Evolutionary conservation across 116 monocot species (phyloP).

Genomic region (Zostera marina): DNA sequence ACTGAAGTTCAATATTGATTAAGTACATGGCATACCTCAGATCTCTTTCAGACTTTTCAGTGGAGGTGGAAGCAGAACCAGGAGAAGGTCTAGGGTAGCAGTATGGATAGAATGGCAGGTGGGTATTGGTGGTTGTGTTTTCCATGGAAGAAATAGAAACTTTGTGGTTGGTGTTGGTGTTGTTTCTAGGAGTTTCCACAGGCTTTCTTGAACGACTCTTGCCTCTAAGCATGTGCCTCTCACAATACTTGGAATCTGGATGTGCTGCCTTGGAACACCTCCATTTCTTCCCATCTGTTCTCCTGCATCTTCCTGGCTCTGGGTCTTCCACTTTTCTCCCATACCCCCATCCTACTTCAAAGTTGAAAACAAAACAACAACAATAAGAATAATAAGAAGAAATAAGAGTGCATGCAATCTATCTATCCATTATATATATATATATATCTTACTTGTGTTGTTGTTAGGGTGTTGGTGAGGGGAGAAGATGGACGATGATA

Average conservation of each 20-base stretch:
- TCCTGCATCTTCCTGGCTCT: constrained; percentile 76
- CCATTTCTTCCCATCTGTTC: constrained; percentile 97
- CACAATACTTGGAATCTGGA: constrained; percentile 88
- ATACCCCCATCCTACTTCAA: constrained; percentile 61
- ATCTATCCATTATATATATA: no score
- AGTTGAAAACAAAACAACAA: neutral
- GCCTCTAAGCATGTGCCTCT: constrained; percentile 97
- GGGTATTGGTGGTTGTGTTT: neutral
- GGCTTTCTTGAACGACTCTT: constrained; percentile 99
- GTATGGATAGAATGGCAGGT: constrained; percentile 12
- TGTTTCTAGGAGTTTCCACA: constrained; percentile 50
- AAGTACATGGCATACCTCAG: constrained; percentile 9
- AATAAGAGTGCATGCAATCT: neutral
- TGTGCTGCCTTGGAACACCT: constrained; percentile 81
- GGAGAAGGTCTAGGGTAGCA: constrained; percentile 6
- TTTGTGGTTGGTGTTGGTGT: constrained; percentile 1
- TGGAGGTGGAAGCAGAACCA: constrained; percentile 5
- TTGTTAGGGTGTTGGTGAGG: constrained; percentile 16
- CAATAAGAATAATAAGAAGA: no score
- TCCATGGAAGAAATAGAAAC: constrained; percentile 5
- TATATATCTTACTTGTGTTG: constrained; percentile 16
- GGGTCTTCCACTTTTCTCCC: constrained; percentile 37
- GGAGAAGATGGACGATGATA: constrained; percentile 2
- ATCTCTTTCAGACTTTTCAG: constrained; percentile 15
- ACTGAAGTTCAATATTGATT: neutral